Conservation (phyloP, 1,284 basidiomycete genomes). For the Sanguinoderma infundibulare region DNA sequence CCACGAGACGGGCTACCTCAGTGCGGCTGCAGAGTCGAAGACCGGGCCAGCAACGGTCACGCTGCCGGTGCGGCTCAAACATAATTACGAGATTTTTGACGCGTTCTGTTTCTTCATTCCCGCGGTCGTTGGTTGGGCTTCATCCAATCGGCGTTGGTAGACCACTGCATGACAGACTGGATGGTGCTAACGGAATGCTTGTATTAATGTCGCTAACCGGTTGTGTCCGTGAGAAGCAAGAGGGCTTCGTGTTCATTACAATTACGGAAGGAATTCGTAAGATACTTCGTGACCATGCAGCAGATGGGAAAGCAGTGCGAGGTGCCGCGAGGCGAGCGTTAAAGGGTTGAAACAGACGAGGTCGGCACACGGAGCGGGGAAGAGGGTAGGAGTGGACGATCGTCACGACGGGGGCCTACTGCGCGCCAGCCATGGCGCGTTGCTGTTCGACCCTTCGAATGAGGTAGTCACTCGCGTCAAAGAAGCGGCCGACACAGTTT, state of each 20-base stretch:
- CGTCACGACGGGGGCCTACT: slow-evolving; percentile 1
- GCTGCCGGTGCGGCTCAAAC: slow-evolving; percentile 63
- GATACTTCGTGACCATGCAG: slow-evolving; percentile 3
- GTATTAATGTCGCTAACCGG: background rate
- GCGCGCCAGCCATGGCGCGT: slow-evolving; percentile 34
- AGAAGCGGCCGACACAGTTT: slow-evolving; percentile 94
- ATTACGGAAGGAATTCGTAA: slow-evolving; percentile 2
- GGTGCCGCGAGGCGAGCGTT: background rate
- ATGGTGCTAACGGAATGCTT: background rate
- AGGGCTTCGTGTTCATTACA: slow-evolving; percentile 1
- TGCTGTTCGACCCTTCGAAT: slow-evolving; percentile 81
- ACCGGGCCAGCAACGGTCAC: slow-evolving; percentile 40
- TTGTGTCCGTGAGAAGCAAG: slow-evolving; percentile 7
- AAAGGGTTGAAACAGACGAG: background rate
- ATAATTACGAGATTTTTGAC: slow-evolving; percentile 57
- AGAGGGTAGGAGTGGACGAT: background rate
- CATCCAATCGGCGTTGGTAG: slow-evolving; percentile 38
- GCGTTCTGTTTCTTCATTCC: slow-evolving; percentile 77
- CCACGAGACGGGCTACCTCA: slow-evolving; percentile 52
- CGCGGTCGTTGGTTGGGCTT: slow-evolving; percentile 55
- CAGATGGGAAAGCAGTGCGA: slow-evolving; percentile 2
- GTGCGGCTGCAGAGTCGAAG: slow-evolving; percentile 14
- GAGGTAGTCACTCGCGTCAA: slow-evolving; percentile 90
- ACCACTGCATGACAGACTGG: background rate
- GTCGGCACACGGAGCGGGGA: background rate